Base-by-base conservation (phyloP, 805 yeast species). In the Candida sanyiensis region DNA sequence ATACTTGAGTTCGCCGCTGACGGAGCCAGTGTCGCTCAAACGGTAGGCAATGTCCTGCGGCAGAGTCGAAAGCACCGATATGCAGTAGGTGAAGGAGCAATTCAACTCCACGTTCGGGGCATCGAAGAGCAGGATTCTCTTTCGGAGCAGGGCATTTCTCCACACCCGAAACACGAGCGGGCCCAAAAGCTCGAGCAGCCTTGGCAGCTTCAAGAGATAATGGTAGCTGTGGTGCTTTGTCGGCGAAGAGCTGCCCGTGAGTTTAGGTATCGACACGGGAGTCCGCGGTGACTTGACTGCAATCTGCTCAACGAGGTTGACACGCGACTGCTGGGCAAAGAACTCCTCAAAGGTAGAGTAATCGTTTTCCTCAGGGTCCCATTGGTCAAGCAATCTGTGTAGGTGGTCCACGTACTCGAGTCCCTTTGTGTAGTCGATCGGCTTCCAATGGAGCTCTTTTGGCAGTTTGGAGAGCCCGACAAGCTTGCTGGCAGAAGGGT, bases 141-240 rank as follows among this genome's bases (percentile, higher is more conserved):
- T 70, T 15, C 93, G 62, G 24, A 80, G 52, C 28, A 84, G 58
- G 3, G 78, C 72, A 24, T 75, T 66, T 57, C 78, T 82, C 77
- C 81, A 84, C 5, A 80, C 55, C 28, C 67, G 72, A 51, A 80
- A 83, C 3, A 78, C 62, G 35, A 80, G 60, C 1, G 93, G 89
- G 0, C 94, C 89, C 37, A 78, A 59, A 2, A 57, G 51, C 21
- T 70, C 64, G 32, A 82, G 50, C 27, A 78, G 58, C 10, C 62
- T 56, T 1, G 73, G 65, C 15, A 77, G 57, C n/a, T 63, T 56
- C 22, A 70, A 59, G 13, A 72, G 58, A 60, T 73, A 76, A 50
- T 75, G 72, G 41, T 59, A 62, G 28, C 52, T 52, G 20, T 46
- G 34, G 35, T 40, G 33, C 38, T 45, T 43, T 10, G 19, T 17